Conservation (phyloP, 768 basidiomycete genomes). For the Podaxis sp. region DNA sequence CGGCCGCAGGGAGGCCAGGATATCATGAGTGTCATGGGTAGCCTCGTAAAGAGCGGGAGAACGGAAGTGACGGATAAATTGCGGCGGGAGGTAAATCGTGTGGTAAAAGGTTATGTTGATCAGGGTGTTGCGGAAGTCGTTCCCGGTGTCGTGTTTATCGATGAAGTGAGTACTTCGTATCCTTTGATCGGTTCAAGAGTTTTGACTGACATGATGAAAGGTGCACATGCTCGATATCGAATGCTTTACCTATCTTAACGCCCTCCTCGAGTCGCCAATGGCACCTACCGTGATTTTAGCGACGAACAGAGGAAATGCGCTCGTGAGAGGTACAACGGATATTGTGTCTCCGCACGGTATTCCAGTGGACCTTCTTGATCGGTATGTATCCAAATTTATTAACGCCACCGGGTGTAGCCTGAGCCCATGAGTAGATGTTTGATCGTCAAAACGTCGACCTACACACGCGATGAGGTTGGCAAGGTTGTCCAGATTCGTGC, state of each 20-base stretch:
- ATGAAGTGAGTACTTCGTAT: slow-evolving; percentile 68
- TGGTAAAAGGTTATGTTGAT: slow-evolving; percentile 96
- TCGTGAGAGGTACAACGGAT: slow-evolving; percentile 92
- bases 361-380: slow-evolving; percentile 90
- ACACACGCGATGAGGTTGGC: slow-evolving; percentile 79
- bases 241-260: slow-evolving; percentile 98
- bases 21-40: slow-evolving; percentile 97
- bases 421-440: slow-evolving; percentile 57
- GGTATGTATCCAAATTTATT: slow-evolving; percentile 43
- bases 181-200: neutral
- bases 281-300: slow-evolving; percentile 97
- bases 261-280: slow-evolving; percentile 92
- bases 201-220: slow-evolving; percentile 36
- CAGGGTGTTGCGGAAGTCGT: slow-evolving; percentile 98
- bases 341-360: slow-evolving; percentile 91
- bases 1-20: slow-evolving; percentile 96
- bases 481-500: slow-evolving; percentile 86
- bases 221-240: slow-evolving; percentile 99
- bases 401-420: slow-evolving; percentile 8
- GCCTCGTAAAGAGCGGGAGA: slow-evolving; percentile 84
- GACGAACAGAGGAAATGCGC: slow-evolving; percentile 90
- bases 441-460: slow-evolving; percentile 90
- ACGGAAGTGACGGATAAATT: slow-evolving; percentile 98
- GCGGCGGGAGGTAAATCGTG: slow-evolving; percentile 93
- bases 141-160: slow-evolving; percentile 97